Evolutionary conservation across 2,329 filamentous ascomycete species (phyloP).

Genomic region (Chaetoscypha palmicola): DNA sequence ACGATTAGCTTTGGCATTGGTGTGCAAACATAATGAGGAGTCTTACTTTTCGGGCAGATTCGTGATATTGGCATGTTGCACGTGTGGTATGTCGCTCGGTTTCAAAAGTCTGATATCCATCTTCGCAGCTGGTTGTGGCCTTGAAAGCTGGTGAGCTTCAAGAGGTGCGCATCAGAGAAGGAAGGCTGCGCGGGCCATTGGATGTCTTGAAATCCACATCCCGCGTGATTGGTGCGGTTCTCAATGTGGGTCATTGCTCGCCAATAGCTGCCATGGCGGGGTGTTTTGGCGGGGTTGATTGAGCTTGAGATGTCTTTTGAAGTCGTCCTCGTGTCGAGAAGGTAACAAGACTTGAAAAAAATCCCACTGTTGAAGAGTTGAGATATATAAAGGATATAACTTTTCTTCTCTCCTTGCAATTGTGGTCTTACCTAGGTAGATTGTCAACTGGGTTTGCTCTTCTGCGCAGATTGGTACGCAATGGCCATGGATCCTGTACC

Average conservation of each 20-base stretch:
- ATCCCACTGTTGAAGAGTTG: too few relatives aligned
- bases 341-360: background rate
- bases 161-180: conserved; percentile 7
- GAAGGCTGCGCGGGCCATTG: too few relatives aligned
- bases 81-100: conserved; percentile 76
- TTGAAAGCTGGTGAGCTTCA: background rate
- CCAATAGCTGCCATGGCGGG: background rate
- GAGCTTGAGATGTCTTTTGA: background rate
- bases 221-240: conserved; percentile 10
- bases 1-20: background rate
- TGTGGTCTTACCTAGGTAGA: too few relatives aligned
- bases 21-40: too few relatives aligned
- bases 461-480: conserved; percentile 1
- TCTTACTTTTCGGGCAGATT: conserved; percentile 83
- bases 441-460: background rate
- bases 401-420: conserved; percentile 2
- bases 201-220: too few relatives aligned
- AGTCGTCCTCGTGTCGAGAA: background rate
- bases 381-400: too few relatives aligned
- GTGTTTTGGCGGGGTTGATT: background rate
- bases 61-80: conserved; percentile 97
- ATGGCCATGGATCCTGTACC: conserved; percentile 12
- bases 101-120: conserved; percentile 92
- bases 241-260: conserved; percentile 6
- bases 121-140: conserved; percentile 29